Evolutionary conservation across 73 alveolate species (phyloP), one percentile per base, ranked within the genome.

Genomic region (Paramecium sexaurelia): DNA sequence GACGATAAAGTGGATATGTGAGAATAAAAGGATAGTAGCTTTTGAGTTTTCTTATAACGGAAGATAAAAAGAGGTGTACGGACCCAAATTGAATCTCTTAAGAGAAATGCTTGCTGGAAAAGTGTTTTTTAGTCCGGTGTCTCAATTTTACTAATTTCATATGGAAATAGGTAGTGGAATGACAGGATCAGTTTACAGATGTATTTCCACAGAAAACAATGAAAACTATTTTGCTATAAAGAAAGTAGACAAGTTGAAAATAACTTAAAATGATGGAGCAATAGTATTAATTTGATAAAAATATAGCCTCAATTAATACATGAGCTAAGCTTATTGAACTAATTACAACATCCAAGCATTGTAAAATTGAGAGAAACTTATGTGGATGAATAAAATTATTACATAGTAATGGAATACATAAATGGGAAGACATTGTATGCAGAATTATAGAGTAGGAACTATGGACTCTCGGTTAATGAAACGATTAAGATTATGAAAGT

Each of bases 51-150:
- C 32, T 10, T 75, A 75, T 37, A 19, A 39, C 22, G 45, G 45
- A 7, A 33, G 22, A 15, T 13, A 29, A 40, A 75, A 75, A 39
- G 66, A 24, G 4, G 66, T 75, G 10, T 36, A 75, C 19, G 89
- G 47, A 17, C 35, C 15, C 11, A 75, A 75, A 19, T 8, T 75
- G 39, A 17, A 39, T 17, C 45, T 75, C 4, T 37, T 75, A 6
- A 75, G 37, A 20, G 89, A 75, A 24, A 75, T 75, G 89, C 39
- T 75, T 75, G 89, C 71, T 36, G 89, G 89, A n/a, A 75, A 75
- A 41, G 89, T 75, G 66, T 75, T 75, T 39, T 75, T 33, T 19
- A 19, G 5, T 7, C 69, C 66, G 6, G 26, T 75, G 26, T 6
- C 22, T 11, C 9, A 4, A 1, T 75, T 75, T 37, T 75, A 75